Evolutionary conservation across 495 filamentous ascomycete genomes (phyloP), one percentile per base, ranked within the genome.

Genomic region (Aspergillus nanangensis): DNA sequence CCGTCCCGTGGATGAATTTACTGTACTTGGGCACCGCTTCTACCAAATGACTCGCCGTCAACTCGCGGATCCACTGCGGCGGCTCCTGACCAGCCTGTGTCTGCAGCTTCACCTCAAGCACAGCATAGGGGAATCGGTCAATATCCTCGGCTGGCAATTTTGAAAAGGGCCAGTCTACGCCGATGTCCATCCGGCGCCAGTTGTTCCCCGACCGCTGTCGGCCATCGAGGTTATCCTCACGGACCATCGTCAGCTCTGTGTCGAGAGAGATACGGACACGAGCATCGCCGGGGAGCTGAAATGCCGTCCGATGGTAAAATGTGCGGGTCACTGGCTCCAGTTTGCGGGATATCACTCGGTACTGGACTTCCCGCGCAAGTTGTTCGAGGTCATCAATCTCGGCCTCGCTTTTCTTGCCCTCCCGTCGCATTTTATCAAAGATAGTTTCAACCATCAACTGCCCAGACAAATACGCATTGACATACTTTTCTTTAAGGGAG

Each of bases 11-110:
- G 48, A 99, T 99, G 66, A 97, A 99, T 69, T 99, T 99, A 55
- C 90, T 95, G 72, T 96, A 99, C 60, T 99, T 99, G 40, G 93
- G 93, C 1, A 97, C 91, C 1, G 94, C 93, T 63, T 99, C 93
- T 11, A 99, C 93, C 19, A 99, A 77, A 64, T 99, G 93, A 54
- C 87, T 93, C 13, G 88, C 77, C 18, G 87, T 93, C 33, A 99
- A 74, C 52, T 96, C 89, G 9, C 88, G 83, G 45, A 96, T 92
- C 93, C 93, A 99, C 57, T 91, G 83, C 0, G 93, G 93, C 18
- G 94, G 93, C 56, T 96, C 90, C 63, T 96, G 91, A n/a, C 94
- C 93, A 24, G 85, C 83, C 65, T 95, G 90, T 2, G 94, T 99
- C 67, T 97, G 94, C 20, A 99, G 76, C 73, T 99, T 99, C 41